Conservation (phyloP, 139 green algal species). For the Coelastrella sp. region DNA sequence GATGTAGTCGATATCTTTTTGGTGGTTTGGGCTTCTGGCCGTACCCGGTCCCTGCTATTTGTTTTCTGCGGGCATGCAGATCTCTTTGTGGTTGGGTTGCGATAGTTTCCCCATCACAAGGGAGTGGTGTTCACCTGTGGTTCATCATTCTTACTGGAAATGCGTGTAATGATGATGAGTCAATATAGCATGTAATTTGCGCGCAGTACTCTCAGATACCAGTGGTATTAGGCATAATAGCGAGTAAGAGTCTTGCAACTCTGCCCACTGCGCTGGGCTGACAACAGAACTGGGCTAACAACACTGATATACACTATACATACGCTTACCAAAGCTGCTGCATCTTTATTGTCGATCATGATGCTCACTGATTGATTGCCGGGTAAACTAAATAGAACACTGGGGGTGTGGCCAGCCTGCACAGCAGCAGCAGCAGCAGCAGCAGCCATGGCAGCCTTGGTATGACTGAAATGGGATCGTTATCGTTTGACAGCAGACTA, state of each 20-base stretch:
- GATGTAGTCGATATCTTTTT: neutral
- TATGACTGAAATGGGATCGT: neutral
- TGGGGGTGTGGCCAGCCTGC: slow-evolving; percentile 7
- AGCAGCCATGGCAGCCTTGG: neutral
- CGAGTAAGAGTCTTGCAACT: too few relatives aligned
- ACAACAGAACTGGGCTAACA: neutral
- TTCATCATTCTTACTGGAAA: too few relatives aligned
- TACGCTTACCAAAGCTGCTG: slow-evolving; percentile 16
- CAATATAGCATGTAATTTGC: neutral
- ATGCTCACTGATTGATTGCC: slow-evolving; percentile 12
- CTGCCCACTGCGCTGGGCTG: neutral
- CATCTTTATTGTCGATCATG: slow-evolving; percentile 15
- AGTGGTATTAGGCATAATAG: too few relatives aligned
- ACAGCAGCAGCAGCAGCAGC: slow-evolving; percentile 4
- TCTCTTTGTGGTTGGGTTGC: too few relatives aligned
- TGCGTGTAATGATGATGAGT: too few relatives aligned
- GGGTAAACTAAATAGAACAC: slow-evolving; percentile 33
- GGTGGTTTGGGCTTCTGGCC: too few relatives aligned
- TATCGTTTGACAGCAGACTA: too few relatives aligned
- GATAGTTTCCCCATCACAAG: too few relatives aligned
- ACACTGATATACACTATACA: too few relatives aligned
- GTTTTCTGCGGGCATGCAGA: too few relatives aligned
- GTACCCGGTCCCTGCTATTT: too few relatives aligned
- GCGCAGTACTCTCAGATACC: neutral
- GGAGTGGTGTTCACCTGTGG: too few relatives aligned